Evolutionary conservation across 1,284 basidiomycete species (phyloP), one percentile per base, ranked within the genome.

Genomic region (Leccinum brunneo-olivaceum): DNA sequence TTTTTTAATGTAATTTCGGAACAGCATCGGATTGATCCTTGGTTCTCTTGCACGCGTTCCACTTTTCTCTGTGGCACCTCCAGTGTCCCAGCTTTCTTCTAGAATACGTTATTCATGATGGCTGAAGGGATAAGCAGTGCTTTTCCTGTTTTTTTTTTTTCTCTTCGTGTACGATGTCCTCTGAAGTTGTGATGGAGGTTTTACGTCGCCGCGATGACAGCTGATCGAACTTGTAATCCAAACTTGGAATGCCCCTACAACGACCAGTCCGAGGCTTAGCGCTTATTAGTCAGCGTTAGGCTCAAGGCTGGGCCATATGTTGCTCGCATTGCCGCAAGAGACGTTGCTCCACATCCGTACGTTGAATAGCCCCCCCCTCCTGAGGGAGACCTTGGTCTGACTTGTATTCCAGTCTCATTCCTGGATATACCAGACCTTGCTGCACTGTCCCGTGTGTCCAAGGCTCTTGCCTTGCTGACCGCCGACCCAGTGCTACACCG

Each of bases 341-440:
- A 63, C 76, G 28, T 50, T 77, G 29, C 67, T 84, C 32, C 64
- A 78, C 52, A 80, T 84, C 29, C 63, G 81, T 81, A 52, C 47
- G 73, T 66, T 34, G 10, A 34, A 29, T 24, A 4, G n/a, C n/a
- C n/a, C 39, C 38, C 15, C 15, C 6, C 0, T 9, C 37, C 42
- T 20, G 9, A 21, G 8, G 5, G 15, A 30, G 14, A 16, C 29
- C 8, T 36, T 33, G n/a, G 12, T 15, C 14, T 49, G 46, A 52
- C 41, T 23, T 36, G 21, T 16, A 4, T 20, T n/a, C 11, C 51
- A 84, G 82, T 83, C 34, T 77, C 79, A 2, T 86, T 74, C 57
- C 68, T 86, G 39, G 83, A 86, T 60, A 60, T 85, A 6, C 83
- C 84, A 0, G 84, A 86, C 56, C 72, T 85, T 35, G 70, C 71